Base-by-base conservation (phyloP, 331 rosid genomes). In the Quercus lobata region DNA sequence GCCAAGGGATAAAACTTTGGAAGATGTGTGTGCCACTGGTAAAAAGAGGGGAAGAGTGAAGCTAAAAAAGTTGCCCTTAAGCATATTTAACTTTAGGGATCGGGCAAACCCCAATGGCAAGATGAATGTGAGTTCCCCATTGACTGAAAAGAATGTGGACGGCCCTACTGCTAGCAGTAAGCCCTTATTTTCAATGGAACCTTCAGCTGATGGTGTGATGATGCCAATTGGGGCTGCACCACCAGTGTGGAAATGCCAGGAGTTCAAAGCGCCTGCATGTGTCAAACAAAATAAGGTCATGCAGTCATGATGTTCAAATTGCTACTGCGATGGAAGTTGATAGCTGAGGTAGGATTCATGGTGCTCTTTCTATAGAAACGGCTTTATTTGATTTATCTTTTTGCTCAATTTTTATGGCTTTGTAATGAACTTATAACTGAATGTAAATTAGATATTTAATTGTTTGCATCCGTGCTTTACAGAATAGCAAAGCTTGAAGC, bases 1-100 rank as follows among this genome's bases (percentile, higher is more conserved):
- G 71, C 72, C 83, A 44, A 91, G 87, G 76, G 95, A 86, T 78
- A 91, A 85, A 88, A 78, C 10, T 60, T 72, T 74, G 55, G 95
- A 86, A 27, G 93, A 89, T 58, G 66, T 57, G 57, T 82, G 85
- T 80, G 76, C 86, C 61, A 81, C 85, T 65, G 93, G 90, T 49
- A 94, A 88, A 87, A 94, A 89, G 88, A 94, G 93, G 85, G 98
- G 98, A 79, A 91, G 97, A 84, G 91, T 88, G 86, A 94, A 92
- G 91, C 93, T 92, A 76, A 94, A 92, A 71, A 92, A 88, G 85
- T 82, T 94, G 84, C 94, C 97, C 30, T 92, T 92, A 57, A 94
- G 96, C 89, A 87, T 87, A 65, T 92, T 94, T 79, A 82, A 91
- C 49, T 86, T 89, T 9, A 87, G 92, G 91, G 98, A 90, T 71